These are phyloP conservation scores for Stagonosporopsis tanaceti DNA, from an alignment of 2,329 filamentous ascomycete species.

Conservation along the genomic window DNA sequence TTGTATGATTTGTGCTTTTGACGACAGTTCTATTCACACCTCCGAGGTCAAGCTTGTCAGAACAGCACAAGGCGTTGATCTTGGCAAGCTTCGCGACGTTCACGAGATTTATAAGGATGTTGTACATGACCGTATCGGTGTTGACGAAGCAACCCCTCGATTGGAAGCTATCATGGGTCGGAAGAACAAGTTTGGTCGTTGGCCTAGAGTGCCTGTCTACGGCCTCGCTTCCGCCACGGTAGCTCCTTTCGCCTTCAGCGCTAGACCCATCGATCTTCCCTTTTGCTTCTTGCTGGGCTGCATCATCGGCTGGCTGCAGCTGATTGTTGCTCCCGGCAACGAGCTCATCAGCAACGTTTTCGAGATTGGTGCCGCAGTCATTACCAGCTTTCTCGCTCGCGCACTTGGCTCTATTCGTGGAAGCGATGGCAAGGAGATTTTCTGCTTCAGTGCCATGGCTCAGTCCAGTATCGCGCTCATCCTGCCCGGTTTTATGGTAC, in stretches of 20 bases:
- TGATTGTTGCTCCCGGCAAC: constrained; percentile 76
- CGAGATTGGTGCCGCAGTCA: constrained; percentile 58
- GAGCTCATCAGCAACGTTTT: constrained; percentile 69
- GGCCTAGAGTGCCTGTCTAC: constrained; percentile 69
- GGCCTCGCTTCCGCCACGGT: constrained; percentile 79
- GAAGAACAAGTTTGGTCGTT: constrained; percentile 61
- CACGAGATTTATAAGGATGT: constrained; percentile 84
- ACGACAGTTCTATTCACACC: constrained; percentile 74
- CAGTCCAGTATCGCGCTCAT: constrained; percentile 61
- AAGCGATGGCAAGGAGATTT: constrained; percentile 50
- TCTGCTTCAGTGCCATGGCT: constrained; percentile 61
- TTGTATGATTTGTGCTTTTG: constrained; percentile 95
- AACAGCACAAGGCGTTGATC: constrained; percentile 72
- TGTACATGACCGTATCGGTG: constrained; percentile 77
- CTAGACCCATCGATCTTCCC: constrained; percentile 78
- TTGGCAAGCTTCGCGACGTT: constrained; percentile 76
- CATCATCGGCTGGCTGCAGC: constrained; percentile 76
- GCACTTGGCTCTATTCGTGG: constrained; percentile 57
- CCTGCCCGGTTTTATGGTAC: constrained; percentile 59
- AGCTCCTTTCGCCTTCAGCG: constrained; percentile 81
- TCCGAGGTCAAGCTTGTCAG: constrained; percentile 81
- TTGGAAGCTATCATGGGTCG: constrained; percentile 70
- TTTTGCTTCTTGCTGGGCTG: constrained; percentile 79
- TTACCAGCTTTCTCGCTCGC: constrained; percentile 59
- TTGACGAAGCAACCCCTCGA: constrained; percentile 71